Evolutionary conservation across 371 early-diverging fungal species (phyloP), one percentile per base, ranked within the genome.

Genomic region (Lichtheimia ramosa): DNA sequence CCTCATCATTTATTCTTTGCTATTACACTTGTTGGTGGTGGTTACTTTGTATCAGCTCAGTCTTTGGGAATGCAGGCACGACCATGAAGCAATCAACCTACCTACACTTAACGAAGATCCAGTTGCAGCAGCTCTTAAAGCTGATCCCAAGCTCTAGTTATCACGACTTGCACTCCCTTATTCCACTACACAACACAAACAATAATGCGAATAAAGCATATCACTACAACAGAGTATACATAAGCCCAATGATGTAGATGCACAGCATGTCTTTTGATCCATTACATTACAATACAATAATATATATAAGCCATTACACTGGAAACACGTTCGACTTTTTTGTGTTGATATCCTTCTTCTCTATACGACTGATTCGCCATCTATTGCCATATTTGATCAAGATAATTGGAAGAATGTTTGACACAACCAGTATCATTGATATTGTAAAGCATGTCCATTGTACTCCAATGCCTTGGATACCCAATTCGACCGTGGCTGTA

Each of bases 1-100:
- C 49, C 74, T 94, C 48, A 84, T 93, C 7, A 61, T 77, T 7
- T 95, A 95, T 58, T 79, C 88, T 0, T 77, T 82, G 16, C 65
- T 88, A 24, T 74, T 95, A 27, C 96, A 95, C 68, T 58, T 90
- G 16, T 64, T 95, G 58, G 93, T 95, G 8, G 82, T 93, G 7
- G 74, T 81, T 12, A 87, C 88, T 13, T 63, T 94, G 25, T 91
- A 87, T 57, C 83, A 83, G 57, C 73, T 89, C 48, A 83, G 83
- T 56, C 63, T 83, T 40, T 88, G 86, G 87, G 86, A 90, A 63
- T 90, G 90, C 50, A 70, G 84, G 28, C 85, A 86, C 50, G 85
- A 86, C 53, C 85, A 84, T 56, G 84, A 86, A 65, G 71, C 73
- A 15, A 50, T 71, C 34, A 64, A 69, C 46, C 61, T 73, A n/a